Percentiles rank a stretch among this genome's conserved stretches.
phyloP scores from a whole-genome alignment of 2,329 filamentous ascomycete species.

The Davidsoniella virescens region DNA sequence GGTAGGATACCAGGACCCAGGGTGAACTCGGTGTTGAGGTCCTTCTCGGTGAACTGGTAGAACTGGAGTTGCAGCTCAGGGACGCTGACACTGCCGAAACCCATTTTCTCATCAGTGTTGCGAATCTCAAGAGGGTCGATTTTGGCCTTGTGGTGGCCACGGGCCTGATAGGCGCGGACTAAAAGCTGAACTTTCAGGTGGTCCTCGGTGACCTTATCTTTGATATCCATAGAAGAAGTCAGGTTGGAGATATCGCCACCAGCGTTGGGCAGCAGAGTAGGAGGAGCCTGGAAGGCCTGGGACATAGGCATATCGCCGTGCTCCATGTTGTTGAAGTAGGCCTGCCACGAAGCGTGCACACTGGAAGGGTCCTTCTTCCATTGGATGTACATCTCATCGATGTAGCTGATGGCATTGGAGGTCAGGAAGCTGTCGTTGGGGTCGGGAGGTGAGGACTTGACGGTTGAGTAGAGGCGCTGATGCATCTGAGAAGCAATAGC shows the following conservation, averaged over 20 bases:
- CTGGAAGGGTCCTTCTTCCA: slow-evolving; percentile 90
- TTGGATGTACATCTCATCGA: slow-evolving; percentile 98
- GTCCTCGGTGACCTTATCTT: slow-evolving; percentile 67
- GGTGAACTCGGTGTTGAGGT: slow-evolving; percentile 79
- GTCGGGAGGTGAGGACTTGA: slow-evolving; percentile 42
- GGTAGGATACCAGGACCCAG: slow-evolving; percentile 91
- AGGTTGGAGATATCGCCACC: slow-evolving; percentile 61
- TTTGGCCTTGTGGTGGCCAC: slow-evolving; percentile 94
- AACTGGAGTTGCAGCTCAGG: slow-evolving; percentile 86
- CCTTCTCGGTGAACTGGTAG: slow-evolving; percentile 89
- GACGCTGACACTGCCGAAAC: slow-evolving; percentile 73
- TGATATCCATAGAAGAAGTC: slow-evolving; percentile 52
- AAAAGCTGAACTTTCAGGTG: slow-evolving; percentile 97
- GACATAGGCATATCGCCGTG: slow-evolving; percentile 94
- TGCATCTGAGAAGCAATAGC: slow-evolving; percentile 28
- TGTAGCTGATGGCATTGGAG: slow-evolving; percentile 94
- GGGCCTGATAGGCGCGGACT: slow-evolving; percentile 92
- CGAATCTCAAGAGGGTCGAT: slow-evolving; percentile 93
- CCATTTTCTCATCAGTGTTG: slow-evolving; percentile 51
- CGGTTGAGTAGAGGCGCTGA: slow-evolving; percentile 34
- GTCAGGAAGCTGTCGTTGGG: slow-evolving; percentile 92
- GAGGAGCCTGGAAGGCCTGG: slow-evolving; percentile 89
- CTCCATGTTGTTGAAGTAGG: slow-evolving; percentile 99
- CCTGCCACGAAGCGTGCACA: slow-evolving; percentile 96
- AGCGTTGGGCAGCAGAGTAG: slow-evolving; percentile 72